Percentiles rank a stretch among this genome's conserved stretches.
Conservation (phyloP, 2,329 filamentous ascomycete genomes). For the Pseudonectria foliicola region DNA sequence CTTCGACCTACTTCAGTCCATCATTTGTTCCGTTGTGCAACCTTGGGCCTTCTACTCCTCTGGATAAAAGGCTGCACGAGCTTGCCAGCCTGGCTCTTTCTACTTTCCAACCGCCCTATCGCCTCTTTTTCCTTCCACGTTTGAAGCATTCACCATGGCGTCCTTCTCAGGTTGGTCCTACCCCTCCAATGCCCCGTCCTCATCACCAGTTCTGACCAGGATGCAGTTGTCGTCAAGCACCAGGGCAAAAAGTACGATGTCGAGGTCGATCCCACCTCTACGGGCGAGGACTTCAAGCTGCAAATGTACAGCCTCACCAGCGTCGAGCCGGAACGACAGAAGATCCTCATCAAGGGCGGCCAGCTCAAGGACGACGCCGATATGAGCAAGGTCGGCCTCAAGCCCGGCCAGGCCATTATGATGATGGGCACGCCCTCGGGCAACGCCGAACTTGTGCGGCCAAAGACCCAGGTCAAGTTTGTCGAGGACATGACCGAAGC, state of each 20-base stretch:
- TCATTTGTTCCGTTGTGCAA: too few species aligned
- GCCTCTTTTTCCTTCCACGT: not conserved
- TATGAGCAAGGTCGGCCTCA: conserved; percentile 75
- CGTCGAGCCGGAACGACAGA: conserved; percentile 93
- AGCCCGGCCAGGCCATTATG: conserved; percentile 81
- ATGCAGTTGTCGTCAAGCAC: conserved; percentile 82
- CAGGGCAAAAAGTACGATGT: conserved; percentile 92
- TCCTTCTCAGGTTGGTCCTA: conserved; percentile 44
- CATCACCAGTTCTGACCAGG: not conserved
- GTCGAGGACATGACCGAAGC: conserved; percentile 97
- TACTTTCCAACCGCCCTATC: not conserved
- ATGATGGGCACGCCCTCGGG: conserved; percentile 88
- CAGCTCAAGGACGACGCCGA: conserved; percentile 94
- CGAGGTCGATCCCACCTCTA: conserved; percentile 77
- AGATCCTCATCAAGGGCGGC: conserved; percentile 88
- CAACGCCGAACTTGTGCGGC: conserved; percentile 55
- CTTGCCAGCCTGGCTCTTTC: conserved; percentile 1
- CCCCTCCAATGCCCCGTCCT: conserved; percentile 8
- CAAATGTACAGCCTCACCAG: conserved; percentile 93
- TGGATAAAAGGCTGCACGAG: too few species aligned
- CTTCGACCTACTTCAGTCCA: conserved; percentile 8
- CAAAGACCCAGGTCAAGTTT: conserved; percentile 78
- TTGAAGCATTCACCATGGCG: conserved; percentile 37
- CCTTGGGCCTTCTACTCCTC: conserved; percentile 20
- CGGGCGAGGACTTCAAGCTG: conserved; percentile 89